Percentiles rank a stretch among this genome's conserved stretches.
These are phyloP conservation scores for Raphanus hybrid DNA, from an alignment of 441 rosid genomes.

Conservation along the genomic window DNA sequence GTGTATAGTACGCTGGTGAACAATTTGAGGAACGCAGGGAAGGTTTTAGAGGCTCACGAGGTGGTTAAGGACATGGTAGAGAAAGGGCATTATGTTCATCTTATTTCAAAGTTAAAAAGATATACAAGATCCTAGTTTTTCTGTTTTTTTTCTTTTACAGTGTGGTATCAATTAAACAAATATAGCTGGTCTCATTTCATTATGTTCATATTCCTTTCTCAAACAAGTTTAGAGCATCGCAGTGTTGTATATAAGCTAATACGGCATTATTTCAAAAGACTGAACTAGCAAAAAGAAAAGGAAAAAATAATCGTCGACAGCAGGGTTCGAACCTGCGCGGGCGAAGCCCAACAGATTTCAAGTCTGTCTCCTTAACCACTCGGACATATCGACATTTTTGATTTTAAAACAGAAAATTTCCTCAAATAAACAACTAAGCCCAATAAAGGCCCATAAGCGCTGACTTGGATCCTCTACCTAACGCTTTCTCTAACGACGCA, in stretches of 20 bases:
- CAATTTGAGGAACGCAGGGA: slow-evolving; percentile 80
- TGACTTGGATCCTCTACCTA: slow-evolving; percentile 19
- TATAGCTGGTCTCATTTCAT: slow-evolving; percentile 2
- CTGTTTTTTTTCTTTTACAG: background rate
- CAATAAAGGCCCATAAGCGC: slow-evolving; percentile 28
- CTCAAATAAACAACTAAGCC: background rate
- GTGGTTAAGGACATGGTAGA: slow-evolving; percentile 73
- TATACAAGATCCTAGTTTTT: slow-evolving; percentile 43
- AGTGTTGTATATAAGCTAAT: background rate
- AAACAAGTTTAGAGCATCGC: background rate
- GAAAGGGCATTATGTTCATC: slow-evolving; percentile 69
- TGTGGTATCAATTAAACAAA: background rate
- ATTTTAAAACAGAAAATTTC: background rate
- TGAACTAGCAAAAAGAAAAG: background rate
- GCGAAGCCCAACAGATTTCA: slow-evolving; percentile 96
- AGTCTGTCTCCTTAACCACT: slow-evolving; percentile 99
- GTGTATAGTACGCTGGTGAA: slow-evolving; percentile 86
- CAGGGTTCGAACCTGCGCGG: slow-evolving; percentile 99
- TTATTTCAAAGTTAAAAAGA: slow-evolving; percentile 60
- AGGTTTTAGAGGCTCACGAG: slow-evolving; percentile 69
- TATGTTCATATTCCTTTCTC: background rate
- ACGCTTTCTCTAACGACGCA: slow-evolving; percentile 13
- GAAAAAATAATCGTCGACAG: slow-evolving; percentile 66
- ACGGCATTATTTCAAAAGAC: background rate
- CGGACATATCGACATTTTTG: slow-evolving; percentile 83